Conservation (phyloP, 805 yeast genomes). For the Candida pini region DNA sequence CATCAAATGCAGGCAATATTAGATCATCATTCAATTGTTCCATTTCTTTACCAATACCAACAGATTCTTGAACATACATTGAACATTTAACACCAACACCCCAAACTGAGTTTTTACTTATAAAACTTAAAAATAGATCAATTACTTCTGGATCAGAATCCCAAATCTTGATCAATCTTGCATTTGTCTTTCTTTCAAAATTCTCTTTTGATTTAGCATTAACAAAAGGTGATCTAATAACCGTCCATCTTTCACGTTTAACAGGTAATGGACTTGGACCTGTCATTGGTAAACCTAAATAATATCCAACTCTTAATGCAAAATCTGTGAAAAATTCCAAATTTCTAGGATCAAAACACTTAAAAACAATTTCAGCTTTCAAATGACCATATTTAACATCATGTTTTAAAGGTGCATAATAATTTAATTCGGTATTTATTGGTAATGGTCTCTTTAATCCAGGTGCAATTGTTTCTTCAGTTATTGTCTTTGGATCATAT, state of each 20-base stretch:
- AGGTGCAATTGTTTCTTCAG: conserved; percentile 29
- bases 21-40: conserved; percentile 20
- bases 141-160: conserved; percentile 83
- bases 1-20: conserved; percentile 7
- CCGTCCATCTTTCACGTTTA: conserved; percentile 86
- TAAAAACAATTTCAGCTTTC: conserved; percentile 71
- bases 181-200: conserved; percentile 82
- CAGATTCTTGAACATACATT: conserved; percentile 49
- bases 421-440: conserved; percentile 74
- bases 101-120: conserved; percentile 68
- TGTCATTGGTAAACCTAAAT: conserved; percentile 78
- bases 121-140: conserved; percentile 73
- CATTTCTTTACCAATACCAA: conserved; percentile 38
- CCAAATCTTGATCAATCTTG: conserved; percentile 66
- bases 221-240: conserved; percentile 86
- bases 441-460: conserved; percentile 60
- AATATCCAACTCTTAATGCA: conserved; percentile 84
- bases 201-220: conserved; percentile 94
- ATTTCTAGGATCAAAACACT: conserved; percentile 65
- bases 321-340: conserved; percentile 78
- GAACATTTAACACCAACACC: conserved; percentile 83
- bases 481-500: conserved; percentile 33
- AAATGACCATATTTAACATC: conserved; percentile 64
- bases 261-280: conserved; percentile 67
- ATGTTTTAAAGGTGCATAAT: conserved; percentile 73